Base-by-base conservation (phyloP, 139 green algal species). In the Bryopsis sp. region DNA sequence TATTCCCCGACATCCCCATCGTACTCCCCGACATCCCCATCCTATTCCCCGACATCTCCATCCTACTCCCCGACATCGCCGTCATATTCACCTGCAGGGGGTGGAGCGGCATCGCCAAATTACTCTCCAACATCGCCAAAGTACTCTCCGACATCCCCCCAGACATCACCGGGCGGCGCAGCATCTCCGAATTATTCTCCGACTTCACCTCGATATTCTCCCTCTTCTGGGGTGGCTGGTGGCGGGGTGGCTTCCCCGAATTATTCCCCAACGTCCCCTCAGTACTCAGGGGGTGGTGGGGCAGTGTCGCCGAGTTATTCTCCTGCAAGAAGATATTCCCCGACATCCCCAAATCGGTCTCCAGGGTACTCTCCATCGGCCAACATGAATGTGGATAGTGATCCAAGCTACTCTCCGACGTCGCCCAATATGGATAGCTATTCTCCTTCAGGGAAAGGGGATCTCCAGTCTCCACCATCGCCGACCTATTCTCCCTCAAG, bases 1-100 rank as follows among this genome's bases (percentile, higher is more conserved):
- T 88, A 90, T 57, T 80, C 68, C 2, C 84, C 84, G 33, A 85
- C 79, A 11, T 76, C 47, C 0, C 82, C 79, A 35, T 69, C 2
- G 64, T 90, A 86, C 68, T 73, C 34, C 31, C 47, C 35, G 36
- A 26, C 19, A 32, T 24, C 66, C 1, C 31, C 59, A 15, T 71
- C 76, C 69, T 75, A 37, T 3, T 74, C 38, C 11, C 66, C 37
- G 35, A 80, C 76, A 19, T 78, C 64, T 11, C 81, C 82, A 2
- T 48, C 57, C 19, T 83, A 84, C 58, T 78, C 58, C 50, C 77
- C 77, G 2, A 81, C 73, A 3, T 81, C 68, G 34, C 81, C 76
- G 2, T 68, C 37, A 3, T 69, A 69, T 93, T 88, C 70, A 75
- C 46, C 48, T 74, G 81, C 58, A 19, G 78, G 19, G 7, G 62